Conservation (phyloP, 768 basidiomycete genomes). For the Cyclocybe aegerita region DNA sequence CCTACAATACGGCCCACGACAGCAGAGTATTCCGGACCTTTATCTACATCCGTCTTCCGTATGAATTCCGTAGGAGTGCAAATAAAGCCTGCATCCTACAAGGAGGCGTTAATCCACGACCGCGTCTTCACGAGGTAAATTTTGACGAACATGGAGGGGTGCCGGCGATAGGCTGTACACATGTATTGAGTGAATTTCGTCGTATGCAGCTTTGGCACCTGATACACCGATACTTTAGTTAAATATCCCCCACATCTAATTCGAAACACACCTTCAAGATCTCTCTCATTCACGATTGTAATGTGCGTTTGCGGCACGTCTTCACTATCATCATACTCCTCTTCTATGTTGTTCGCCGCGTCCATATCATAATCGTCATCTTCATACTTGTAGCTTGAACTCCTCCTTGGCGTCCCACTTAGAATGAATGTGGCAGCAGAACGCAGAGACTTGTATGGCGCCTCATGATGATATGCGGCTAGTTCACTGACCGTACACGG, state of each 20-base stretch:
- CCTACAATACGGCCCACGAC: conserved; percentile 46
- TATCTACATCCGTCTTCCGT: conserved; percentile 38
- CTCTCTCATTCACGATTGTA: conserved; percentile 60
- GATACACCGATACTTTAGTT: neutral
- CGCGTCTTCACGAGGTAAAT: conserved; percentile 1
- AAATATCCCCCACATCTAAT: neutral
- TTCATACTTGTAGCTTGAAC: neutral
- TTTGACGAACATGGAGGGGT: conserved; percentile 50
- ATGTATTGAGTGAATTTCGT: conserved; percentile 52
- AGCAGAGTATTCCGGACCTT: conserved; percentile 38
- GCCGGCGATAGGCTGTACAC: conserved; percentile 75
- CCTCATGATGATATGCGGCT: conserved; percentile 51
- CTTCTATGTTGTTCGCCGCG: conserved; percentile 20
- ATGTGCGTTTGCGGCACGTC: conserved; percentile 49
- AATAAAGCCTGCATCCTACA: conserved; percentile 46
- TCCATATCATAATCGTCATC: conserved; percentile 23
- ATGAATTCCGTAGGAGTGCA: conserved; percentile 40
- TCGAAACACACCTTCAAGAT: conserved; percentile 54
- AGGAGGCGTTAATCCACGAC: neutral
- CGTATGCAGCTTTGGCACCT: conserved; percentile 58
- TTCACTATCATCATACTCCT: conserved; percentile 37
- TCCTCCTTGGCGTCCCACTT: conserved; percentile 45
- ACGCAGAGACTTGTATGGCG: conserved; percentile 37
- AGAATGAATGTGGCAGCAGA: conserved; percentile 72
- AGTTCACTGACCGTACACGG: conserved; percentile 50